A percentile compares a stretch with the other conserved stretches of the same genome.
Conservation (phyloP, 768 basidiomycete species). For the Pholiota microspora region DNA sequence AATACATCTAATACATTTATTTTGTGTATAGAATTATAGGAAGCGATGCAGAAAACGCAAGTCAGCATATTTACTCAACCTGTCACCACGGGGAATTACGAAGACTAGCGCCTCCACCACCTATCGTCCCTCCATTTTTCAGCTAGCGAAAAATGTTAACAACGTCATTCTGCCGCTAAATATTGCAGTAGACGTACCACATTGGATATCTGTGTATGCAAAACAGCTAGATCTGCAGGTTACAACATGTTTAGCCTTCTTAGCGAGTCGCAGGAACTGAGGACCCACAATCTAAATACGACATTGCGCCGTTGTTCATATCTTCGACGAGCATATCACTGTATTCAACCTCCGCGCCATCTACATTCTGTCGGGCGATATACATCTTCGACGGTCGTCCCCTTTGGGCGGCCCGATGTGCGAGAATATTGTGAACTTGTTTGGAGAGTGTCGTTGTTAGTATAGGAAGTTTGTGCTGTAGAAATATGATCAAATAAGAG, state of each 20-base stretch:
- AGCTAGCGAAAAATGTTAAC: slow-evolving; percentile 25
- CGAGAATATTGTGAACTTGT: slow-evolving; percentile 86
- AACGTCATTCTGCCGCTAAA: background rate
- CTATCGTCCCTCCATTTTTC: slow-evolving; percentile 37
- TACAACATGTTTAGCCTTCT: slow-evolving; percentile 6
- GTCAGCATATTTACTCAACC: no score
- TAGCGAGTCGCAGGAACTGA: no score
- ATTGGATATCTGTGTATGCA: slow-evolving; percentile 48
- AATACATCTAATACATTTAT: no score
- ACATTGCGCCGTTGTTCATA: slow-evolving; percentile 92
- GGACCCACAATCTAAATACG: slow-evolving; percentile 82
- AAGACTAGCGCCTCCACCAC: slow-evolving; percentile 30
- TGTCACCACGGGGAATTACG: slow-evolving; percentile 44
- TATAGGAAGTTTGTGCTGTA: slow-evolving; percentile 65
- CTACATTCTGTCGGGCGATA: slow-evolving; percentile 89
- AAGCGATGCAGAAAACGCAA: no score
- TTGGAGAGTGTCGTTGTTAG: slow-evolving; percentile 74
- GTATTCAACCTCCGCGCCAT: slow-evolving; percentile 92
- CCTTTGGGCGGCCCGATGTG: slow-evolving; percentile 56
- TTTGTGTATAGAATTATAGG: no score
- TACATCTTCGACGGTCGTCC: slow-evolving; percentile 55
- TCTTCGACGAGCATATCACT: slow-evolving; percentile 98
- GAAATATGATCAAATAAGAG: slow-evolving; percentile 1
- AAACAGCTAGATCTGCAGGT: slow-evolving; percentile 41
- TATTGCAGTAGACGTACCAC: slow-evolving; percentile 34